Conservation (phyloP, 768 basidiomycete genomes). For the Calocera cornea region DNA sequence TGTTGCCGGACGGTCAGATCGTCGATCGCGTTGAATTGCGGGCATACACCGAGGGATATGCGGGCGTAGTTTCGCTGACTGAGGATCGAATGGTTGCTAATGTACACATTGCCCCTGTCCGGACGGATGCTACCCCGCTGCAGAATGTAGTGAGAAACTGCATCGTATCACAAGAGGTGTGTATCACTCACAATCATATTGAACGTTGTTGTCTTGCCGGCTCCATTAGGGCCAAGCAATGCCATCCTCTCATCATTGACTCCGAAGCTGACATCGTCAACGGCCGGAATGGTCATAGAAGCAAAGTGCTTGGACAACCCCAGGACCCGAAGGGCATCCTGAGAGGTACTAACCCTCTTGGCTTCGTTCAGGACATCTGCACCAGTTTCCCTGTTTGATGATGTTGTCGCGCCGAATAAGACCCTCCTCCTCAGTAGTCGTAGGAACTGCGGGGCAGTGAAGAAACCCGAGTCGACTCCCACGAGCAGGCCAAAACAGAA, state of each 20-base stretch:
- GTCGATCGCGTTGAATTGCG: conserved; percentile 75
- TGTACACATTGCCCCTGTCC: conserved; percentile 52
- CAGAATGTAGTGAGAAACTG: conserved; percentile 34
- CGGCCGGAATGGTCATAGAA: conserved; percentile 34
- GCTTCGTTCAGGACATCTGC: conserved; percentile 45
- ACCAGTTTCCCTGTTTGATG: conserved; percentile 6
- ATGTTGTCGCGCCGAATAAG: neutral
- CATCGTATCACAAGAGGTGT: neutral
- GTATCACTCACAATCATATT: conserved; percentile 44
- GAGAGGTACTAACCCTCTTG: conserved; percentile 32
- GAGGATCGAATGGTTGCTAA: conserved; percentile 52
- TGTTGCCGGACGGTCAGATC: conserved; percentile 70
- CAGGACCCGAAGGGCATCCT: conserved; percentile 49
- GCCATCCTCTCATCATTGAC: conserved; percentile 50
- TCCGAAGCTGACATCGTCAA: conserved; percentile 60
- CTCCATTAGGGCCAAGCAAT: conserved; percentile 68
- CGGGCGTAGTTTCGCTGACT: conserved; percentile 50
- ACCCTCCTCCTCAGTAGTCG: conserved; percentile 11
- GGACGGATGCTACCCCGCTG: conserved; percentile 27
- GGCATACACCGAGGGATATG: conserved; percentile 63
- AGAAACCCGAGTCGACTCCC: conserved; percentile 57
- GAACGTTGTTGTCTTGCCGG: conserved; percentile 72
- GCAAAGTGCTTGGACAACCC: conserved; percentile 49
- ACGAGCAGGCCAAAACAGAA: conserved; percentile 50
- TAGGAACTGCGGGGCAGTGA: conserved; percentile 28